Evolutionary conservation across 2,329 filamentous ascomycete species (phyloP).

Genomic region (Calonectria pauciramosa): DNA sequence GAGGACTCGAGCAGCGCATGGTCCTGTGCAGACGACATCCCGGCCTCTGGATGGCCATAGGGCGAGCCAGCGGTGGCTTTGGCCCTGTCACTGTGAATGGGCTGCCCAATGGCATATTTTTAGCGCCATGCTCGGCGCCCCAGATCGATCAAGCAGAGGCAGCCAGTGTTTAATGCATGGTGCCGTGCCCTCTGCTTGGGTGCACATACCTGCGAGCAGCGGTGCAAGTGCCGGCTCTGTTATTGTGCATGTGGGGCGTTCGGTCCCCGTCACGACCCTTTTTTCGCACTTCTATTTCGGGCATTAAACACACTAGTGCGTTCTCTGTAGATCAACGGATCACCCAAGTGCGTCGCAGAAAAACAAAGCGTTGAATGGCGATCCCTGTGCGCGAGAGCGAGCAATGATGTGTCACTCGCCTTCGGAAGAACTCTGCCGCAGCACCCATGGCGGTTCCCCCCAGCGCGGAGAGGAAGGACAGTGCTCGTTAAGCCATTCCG

Average conservation of each 20-base stretch:
- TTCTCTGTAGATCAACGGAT: conserved; percentile 8
- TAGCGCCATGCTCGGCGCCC: conserved; percentile 3
- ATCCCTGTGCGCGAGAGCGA: neutral
- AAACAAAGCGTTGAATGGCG: neutral
- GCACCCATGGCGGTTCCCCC: neutral
- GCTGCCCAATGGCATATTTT: conserved; percentile 10
- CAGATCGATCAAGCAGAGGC: conserved; percentile 16
- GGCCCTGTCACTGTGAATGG: neutral
- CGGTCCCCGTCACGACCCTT: too few relatives aligned
- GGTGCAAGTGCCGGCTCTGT: neutral
- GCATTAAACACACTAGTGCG: neutral
- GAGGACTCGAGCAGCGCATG: neutral
- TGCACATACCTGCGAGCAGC: neutral
- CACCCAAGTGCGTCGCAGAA: conserved; percentile 8
- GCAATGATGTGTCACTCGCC: neutral
- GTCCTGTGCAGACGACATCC: conserved; percentile 6
- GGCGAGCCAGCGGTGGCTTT: neutral
- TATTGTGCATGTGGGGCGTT: neutral
- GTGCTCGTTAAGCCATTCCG: neutral
- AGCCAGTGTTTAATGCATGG: conserved; percentile 12
- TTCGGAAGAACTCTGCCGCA: neutral
- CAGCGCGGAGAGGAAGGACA: neutral
- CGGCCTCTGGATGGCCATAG: neutral
- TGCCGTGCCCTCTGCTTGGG: conserved; percentile 7
- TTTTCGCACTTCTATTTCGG: neutral